Percentiles rank a stretch among this genome's conserved stretches.
phyloP scores from a whole-genome alignment of 176 grass and related monocot genomes.

The Rhynchospora tenuis region DNA sequence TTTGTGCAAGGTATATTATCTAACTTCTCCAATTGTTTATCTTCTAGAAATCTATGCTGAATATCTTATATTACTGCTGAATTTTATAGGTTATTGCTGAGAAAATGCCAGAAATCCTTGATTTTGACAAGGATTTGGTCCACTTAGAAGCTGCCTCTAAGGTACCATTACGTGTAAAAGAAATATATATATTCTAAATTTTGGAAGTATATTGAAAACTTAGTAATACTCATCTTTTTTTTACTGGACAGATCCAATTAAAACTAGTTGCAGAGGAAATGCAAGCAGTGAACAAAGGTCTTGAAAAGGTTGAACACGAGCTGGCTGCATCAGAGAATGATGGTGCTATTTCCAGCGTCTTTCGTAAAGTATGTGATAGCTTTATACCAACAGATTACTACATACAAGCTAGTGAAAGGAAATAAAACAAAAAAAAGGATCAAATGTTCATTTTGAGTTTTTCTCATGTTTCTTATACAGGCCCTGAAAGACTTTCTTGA shows the following conservation, averaged over 20 bases:
- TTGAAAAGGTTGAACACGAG: slow-evolving; percentile 97
- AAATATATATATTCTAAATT: slow-evolving; percentile 15
- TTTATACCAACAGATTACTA: slow-evolving; percentile 5
- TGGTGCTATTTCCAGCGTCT: slow-evolving; percentile 57
- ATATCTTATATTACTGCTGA: slow-evolving; percentile 27
- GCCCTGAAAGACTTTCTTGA: slow-evolving; percentile 90
- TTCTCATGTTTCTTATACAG: slow-evolving; percentile 36
- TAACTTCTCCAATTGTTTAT: not conserved
- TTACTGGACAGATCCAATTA: slow-evolving; percentile 70
- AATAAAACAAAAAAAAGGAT: not conserved
- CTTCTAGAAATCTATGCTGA: not conserved
- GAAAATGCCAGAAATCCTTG: slow-evolving; percentile 90
- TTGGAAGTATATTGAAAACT: slow-evolving; percentile 8
- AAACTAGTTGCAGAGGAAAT: slow-evolving; percentile 93
- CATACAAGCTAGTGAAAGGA: slow-evolving; percentile 12
- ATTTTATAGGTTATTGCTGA: slow-evolving; percentile 74
- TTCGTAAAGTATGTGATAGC: slow-evolving; percentile 51
- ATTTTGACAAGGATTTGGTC: slow-evolving; percentile 97
- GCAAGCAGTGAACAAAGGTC: slow-evolving; percentile 98
- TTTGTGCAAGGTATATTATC: slow-evolving; percentile 81
- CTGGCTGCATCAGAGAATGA: slow-evolving; percentile 71
- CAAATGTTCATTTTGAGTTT: not conserved
- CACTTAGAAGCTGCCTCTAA: slow-evolving; percentile 98
- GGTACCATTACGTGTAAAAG: slow-evolving; percentile 31
- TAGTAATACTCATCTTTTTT: slow-evolving; percentile 30